Evolutionary conservation across 2,329 filamentous ascomycete genomes (phyloP).

Genomic region (Fusarium poae): DNA sequence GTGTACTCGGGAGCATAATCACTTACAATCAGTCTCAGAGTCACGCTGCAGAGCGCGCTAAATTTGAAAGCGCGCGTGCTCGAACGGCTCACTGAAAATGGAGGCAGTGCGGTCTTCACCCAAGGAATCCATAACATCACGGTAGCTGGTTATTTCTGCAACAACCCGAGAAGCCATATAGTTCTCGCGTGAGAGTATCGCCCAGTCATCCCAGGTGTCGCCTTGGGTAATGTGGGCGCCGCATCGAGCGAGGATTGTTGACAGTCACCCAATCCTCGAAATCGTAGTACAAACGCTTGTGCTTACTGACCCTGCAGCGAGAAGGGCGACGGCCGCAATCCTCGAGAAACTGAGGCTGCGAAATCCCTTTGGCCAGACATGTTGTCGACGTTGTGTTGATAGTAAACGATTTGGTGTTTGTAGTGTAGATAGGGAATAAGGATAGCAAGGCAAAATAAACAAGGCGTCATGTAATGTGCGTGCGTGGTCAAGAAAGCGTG

Average conservation of each 20-base stretch:
- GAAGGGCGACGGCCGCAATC: background rate
- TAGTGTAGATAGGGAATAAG: too few relatives aligned
- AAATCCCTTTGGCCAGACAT: background rate
- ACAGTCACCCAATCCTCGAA: background rate
- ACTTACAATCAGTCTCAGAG: background rate
- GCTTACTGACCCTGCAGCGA: background rate
- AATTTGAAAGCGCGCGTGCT: background rate
- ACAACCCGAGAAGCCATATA: background rate
- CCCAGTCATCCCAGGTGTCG: background rate
- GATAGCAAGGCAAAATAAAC: background rate
- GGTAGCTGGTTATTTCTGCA: background rate
- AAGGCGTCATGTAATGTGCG: background rate
- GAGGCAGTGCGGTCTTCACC: background rate
- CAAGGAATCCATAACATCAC: background rate
- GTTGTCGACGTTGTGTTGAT: background rate
- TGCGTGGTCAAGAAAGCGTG: too few relatives aligned
- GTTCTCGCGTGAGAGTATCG: background rate
- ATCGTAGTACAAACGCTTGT: background rate
- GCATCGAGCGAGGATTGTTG: background rate
- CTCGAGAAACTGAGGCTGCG: too few relatives aligned
- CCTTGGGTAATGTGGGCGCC: background rate
- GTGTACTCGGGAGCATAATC: background rate
- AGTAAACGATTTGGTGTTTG: background rate
- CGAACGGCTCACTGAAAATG: background rate
- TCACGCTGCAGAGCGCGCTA: background rate